Conservation (phyloP, 2,329 filamentous ascomycete genomes). For the Aureobasidium sp. region DNA sequence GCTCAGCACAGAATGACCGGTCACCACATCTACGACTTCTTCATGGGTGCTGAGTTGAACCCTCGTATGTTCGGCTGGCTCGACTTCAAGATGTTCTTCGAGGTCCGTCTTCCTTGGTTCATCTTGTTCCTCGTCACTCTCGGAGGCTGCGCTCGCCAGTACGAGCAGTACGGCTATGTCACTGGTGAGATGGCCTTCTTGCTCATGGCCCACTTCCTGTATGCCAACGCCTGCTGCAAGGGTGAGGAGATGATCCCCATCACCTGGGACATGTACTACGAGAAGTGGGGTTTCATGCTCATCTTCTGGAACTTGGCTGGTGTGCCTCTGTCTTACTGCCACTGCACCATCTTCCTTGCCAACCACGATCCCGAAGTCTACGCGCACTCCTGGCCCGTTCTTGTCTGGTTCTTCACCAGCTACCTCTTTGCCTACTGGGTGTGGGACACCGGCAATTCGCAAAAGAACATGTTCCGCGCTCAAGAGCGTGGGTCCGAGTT, state of each 20-base stretch:
- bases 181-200: slow-evolving; percentile 78
- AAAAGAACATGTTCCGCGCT: slow-evolving; percentile 87
- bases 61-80: slow-evolving; percentile 67
- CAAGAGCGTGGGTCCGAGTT: slow-evolving; percentile 64
- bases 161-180: slow-evolving; percentile 77
- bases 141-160: slow-evolving; percentile 71
- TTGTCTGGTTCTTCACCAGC: slow-evolving; percentile 12
- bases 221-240: slow-evolving; percentile 86
- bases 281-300: slow-evolving; percentile 96
- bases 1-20: slow-evolving; percentile 89
- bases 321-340: slow-evolving; percentile 85
- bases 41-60: slow-evolving; percentile 84
- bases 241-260: slow-evolving; percentile 84
- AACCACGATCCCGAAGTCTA: slow-evolving; percentile 74
- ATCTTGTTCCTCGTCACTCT: slow-evolving; percentile 73
- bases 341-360: slow-evolving; percentile 84
- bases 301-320: slow-evolving; percentile 96
- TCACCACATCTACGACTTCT: slow-evolving; percentile 74
- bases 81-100: slow-evolving; percentile 94
- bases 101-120: slow-evolving; percentile 87
- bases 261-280: slow-evolving; percentile 94
- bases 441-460: slow-evolving; percentile 63
- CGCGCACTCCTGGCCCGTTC: slow-evolving; percentile 58
- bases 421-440: slow-evolving; percentile 15
- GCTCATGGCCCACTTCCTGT: slow-evolving; percentile 82